Evolutionary conservation across 768 basidiomycete species (phyloP), one percentile per base, ranked within the genome.

Genomic region (Leccinellum rugosiceps): DNA sequence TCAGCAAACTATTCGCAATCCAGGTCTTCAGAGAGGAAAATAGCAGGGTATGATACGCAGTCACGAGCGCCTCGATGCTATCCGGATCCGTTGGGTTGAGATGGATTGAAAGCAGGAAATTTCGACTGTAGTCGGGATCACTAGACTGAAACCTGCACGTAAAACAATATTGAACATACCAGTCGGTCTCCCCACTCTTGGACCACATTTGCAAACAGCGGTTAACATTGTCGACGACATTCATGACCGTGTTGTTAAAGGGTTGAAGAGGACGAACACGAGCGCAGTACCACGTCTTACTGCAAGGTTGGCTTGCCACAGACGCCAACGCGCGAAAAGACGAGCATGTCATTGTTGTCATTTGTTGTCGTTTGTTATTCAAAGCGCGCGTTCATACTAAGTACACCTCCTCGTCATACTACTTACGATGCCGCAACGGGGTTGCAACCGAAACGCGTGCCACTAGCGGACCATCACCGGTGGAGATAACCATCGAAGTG

Each of bases 21-120:
- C 83, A 88, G 25, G 83, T 81, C 34, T 68, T 74, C 52, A 92
- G 74, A 3, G 80, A 77, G 13, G 86, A 80, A 46, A 78, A 78
- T 11, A 91, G 65, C 44, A 92, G 78, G 5, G 87, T 82, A 64
- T 90, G 83, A 66, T 91, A 92, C 4, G 79, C 80, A 14, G 85
- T 86, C 13, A 82, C 81, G 34, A 92, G 77, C 23, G 80, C 73
- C 65, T 85, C 86, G 55, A 78, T 65, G 53, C 74, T 80, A 32
- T 74, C 76, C 5, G 80, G 71, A 71, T 85, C 80, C 56, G 79
- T 72, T 19, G 81, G 80, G 68, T 82, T 83, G 58, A 80, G 80
- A 69, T 90, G 88, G 32, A 82, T 79, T 51, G 78, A 73, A 66
- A 79, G 74, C 62, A 91, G 76, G 52, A 85, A 79, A 65, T 78